Percentiles rank a stretch among this genome's conserved stretches.
Evolutionary conservation across 192 early-diverging fungal genomes (phyloP).

Genomic region (Coemansia sp.): DNA sequence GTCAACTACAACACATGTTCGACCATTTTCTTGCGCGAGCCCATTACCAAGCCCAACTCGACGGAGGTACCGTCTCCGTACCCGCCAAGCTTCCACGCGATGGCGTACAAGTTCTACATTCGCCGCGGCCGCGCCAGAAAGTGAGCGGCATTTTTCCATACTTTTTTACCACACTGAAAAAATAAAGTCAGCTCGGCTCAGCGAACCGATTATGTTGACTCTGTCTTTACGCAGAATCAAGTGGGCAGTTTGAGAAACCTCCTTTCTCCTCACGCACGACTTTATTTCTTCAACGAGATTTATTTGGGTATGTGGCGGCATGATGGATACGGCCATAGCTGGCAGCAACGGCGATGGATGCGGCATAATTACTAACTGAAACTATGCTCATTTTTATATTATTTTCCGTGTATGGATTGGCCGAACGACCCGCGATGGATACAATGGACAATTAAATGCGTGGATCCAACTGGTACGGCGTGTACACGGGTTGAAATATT

Average conservation of each 20-base stretch:
- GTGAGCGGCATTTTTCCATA: slow-evolving; percentile 6
- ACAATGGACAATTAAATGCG: neutral
- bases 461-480: neutral
- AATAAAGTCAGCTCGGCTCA: neutral
- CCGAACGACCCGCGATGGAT: neutral
- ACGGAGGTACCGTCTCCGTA: slow-evolving; percentile 95
- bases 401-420: neutral
- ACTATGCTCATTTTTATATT: neutral
- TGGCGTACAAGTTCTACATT: slow-evolving; percentile 92
- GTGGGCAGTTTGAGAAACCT: slow-evolving; percentile 3
- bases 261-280: slow-evolving; percentile 21
- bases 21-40: slow-evolving; percentile 81
- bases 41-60: slow-evolving; percentile 77
- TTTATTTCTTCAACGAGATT: slow-evolving; percentile 5
- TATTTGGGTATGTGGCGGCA: slow-evolving; percentile 13
- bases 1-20: slow-evolving; percentile 95
- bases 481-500: neutral
- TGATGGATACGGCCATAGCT: slow-evolving; percentile 6
- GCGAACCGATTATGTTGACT: neutral
- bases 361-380: slow-evolving; percentile 2
- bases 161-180: slow-evolving; percentile 1
- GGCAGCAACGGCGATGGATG: slow-evolving; percentile 9
- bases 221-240: slow-evolving; percentile 4
- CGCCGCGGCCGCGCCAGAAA: slow-evolving; percentile 55
- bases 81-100: slow-evolving; percentile 83